Evolutionary conservation across 805 yeast genomes (phyloP), one percentile per base, ranked within the genome.

Genomic region (Clavispora santaluciae): DNA sequence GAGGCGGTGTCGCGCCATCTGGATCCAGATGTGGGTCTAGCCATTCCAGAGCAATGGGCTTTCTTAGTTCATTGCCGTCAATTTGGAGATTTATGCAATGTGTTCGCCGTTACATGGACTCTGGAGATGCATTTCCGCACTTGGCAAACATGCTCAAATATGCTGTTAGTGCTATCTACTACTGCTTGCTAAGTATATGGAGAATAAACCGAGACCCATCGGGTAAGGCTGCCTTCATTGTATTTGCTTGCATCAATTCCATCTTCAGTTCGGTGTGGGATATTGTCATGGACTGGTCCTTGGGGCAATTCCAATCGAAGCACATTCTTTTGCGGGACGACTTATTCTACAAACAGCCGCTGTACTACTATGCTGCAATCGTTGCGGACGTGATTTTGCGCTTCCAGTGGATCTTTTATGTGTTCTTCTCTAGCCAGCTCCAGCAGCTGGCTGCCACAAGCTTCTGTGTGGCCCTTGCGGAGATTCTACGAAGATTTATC

Each of bases 81-180:
- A 76, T 86, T 33, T 88, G 95, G 89, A 84, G 99, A 64, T 78
- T 86, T 42, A 57, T 91, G 41, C 99, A 93, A 59, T 93, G 99
- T 63, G 59, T 84, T 24, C 70, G 99, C 53, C 95, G 99, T 74
- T 93, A 75, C 59, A 78, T 81, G 21, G 99, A 93, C 57, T 84
- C 97, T 0, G 91, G 95, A 2, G 96, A 90, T 55, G 83, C 90
- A 86, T 93, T 93, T 57, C 99, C 99, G 0, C 99, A 93, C 70
- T 63, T 91, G 43, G 91, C 95, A 5, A 93, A 93, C 54, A 87
- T 87, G 72, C 54, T 71, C 24, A 93, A 93, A 61, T 93, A 91
- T 58, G 54, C 75, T 1, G 63, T 83, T 26, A 75, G 90, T 2
- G 73, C 85, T 2, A 53, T 76, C 17, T 88, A 86, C 60, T 82